Evolutionary conservation across 306 rosid species (phyloP).

Genomic region (Ormosia emarginata): DNA sequence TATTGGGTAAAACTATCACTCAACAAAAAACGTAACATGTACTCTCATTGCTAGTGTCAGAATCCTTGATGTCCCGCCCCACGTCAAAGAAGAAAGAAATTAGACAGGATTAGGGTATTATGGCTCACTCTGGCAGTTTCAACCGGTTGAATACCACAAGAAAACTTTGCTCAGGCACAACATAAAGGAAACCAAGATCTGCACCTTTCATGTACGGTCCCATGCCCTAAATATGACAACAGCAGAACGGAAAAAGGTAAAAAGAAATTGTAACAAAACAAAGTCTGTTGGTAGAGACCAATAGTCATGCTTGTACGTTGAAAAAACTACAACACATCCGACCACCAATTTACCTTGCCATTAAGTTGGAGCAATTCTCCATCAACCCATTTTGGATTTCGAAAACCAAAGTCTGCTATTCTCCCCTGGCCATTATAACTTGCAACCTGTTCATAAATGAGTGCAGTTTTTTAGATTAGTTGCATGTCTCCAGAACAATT

Average conservation of each 20-base stretch:
- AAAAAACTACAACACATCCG: conserved; percentile 1
- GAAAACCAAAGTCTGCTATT: conserved; percentile 85
- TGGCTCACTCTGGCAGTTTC: conserved; percentile 72
- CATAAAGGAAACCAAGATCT: conserved; percentile 90
- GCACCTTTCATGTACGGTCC: conserved; percentile 95
- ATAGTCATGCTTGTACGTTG: conserved; percentile 7
- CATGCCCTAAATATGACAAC: conserved; percentile 59
- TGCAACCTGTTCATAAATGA: conserved; percentile 57
- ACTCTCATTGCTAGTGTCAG: conserved; percentile 27
- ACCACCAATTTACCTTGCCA: conserved; percentile 67
- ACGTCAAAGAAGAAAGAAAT: conserved; percentile 2
- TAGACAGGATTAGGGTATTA: not conserved
- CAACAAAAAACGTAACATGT: not conserved
- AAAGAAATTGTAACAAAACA: not conserved
- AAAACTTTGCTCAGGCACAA: conserved; percentile 88
- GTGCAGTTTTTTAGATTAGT: conserved; percentile 7
- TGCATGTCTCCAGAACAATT: conserved; percentile 18
- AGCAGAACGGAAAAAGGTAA: conserved; percentile 13
- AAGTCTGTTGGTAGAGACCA: not conserved
- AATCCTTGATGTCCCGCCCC: conserved; percentile 20
- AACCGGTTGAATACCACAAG: conserved; percentile 91
- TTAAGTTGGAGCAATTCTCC: conserved; percentile 96
- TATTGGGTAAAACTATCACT: conserved; percentile 21
- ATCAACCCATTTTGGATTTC: conserved; percentile 88
- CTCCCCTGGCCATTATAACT: conserved; percentile 93